phyloP scores from a whole-genome alignment of 805 yeast species.

The Blastobotrys americana region DNA sequence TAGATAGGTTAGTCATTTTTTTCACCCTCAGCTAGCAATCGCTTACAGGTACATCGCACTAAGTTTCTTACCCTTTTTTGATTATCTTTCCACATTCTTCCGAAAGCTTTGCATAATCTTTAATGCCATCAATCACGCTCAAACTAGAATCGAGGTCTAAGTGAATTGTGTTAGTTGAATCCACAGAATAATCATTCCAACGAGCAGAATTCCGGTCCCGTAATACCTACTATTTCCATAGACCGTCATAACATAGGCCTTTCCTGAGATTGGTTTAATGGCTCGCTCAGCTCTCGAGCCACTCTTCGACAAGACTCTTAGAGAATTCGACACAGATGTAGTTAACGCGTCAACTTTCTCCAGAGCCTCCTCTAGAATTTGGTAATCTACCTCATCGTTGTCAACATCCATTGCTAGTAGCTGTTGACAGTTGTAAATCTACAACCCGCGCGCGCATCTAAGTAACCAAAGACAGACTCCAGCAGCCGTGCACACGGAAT shows the following conservation, averaged over 20 bases:
- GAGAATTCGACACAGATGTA: conserved; percentile 45
- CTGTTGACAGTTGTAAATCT: not conserved
- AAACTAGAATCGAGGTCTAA: conserved; percentile 22
- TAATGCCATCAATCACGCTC: conserved; percentile 24
- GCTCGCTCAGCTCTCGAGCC: conserved; percentile 52
- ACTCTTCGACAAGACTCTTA: conserved; percentile 45
- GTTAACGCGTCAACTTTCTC: conserved; percentile 52
- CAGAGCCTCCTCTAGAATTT: conserved; percentile 71
- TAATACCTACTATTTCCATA: conserved; percentile 53
- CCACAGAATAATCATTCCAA: conserved; percentile 28
- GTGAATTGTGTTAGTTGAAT: conserved; percentile 13
- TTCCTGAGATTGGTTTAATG: conserved; percentile 64
- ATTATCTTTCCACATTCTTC: conserved; percentile 35
- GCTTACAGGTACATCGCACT: too few relatives aligned
- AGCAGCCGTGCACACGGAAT: too few relatives aligned
- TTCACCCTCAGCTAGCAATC: too few relatives aligned
- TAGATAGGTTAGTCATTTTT: too few relatives aligned
- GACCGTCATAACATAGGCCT: conserved; percentile 49
- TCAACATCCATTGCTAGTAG: not conserved
- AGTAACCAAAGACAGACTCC: too few relatives aligned
- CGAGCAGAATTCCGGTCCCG: conserved; percentile 35
- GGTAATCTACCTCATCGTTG: conserved; percentile 44
- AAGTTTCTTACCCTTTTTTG: too few relatives aligned
- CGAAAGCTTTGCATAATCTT: conserved; percentile 38
- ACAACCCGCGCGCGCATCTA: too few relatives aligned